Conservation (phyloP, 2,329 filamentous ascomycete species). For the Alternaria panax region DNA sequence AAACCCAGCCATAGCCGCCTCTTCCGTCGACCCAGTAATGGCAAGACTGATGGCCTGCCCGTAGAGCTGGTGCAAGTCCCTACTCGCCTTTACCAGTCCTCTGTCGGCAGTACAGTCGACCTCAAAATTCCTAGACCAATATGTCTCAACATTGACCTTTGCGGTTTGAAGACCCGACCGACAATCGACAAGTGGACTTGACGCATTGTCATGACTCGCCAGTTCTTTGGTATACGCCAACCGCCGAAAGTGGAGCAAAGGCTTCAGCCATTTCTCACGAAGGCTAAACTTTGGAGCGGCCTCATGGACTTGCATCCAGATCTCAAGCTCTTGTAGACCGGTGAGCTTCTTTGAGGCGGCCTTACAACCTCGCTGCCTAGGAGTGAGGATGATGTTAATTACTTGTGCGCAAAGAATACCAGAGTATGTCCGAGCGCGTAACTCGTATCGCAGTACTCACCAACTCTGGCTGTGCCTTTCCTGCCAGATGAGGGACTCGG, state of each 20-base stretch:
- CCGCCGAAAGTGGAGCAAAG: slow-evolving; percentile 40
- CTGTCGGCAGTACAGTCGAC: slow-evolving; percentile 9
- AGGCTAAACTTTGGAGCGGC: slow-evolving; percentile 31
- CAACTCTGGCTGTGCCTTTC: slow-evolving; percentile 36
- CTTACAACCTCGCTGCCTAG: slow-evolving; percentile 26
- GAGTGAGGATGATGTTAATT: background rate
- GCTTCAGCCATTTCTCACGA: slow-evolving; percentile 34
- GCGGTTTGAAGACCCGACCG: slow-evolving; percentile 16
- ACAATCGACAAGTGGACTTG: background rate
- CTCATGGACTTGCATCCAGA: slow-evolving; percentile 32
- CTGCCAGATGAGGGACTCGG: slow-evolving; percentile 28
- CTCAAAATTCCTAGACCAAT: background rate
- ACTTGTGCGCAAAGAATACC: background rate
- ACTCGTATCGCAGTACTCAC: slow-evolving; percentile 7
- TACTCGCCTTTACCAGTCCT: slow-evolving; percentile 23
- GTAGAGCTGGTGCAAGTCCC: slow-evolving; percentile 38
- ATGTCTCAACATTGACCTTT: slow-evolving; percentile 23
- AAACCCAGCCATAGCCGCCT: slow-evolving; percentile 39
- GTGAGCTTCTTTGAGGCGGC: slow-evolving; percentile 27
- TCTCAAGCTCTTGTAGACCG: slow-evolving; percentile 28
- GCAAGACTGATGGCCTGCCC: slow-evolving; percentile 33
- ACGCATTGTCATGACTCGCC: background rate
- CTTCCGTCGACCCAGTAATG: slow-evolving; percentile 36
- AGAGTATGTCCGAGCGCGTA: background rate
- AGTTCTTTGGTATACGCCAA: slow-evolving; percentile 5